Evolutionary conservation across 2,329 filamentous ascomycete species (phyloP), one percentile per base, ranked within the genome.

Genomic region (Cercospora sp.): DNA sequence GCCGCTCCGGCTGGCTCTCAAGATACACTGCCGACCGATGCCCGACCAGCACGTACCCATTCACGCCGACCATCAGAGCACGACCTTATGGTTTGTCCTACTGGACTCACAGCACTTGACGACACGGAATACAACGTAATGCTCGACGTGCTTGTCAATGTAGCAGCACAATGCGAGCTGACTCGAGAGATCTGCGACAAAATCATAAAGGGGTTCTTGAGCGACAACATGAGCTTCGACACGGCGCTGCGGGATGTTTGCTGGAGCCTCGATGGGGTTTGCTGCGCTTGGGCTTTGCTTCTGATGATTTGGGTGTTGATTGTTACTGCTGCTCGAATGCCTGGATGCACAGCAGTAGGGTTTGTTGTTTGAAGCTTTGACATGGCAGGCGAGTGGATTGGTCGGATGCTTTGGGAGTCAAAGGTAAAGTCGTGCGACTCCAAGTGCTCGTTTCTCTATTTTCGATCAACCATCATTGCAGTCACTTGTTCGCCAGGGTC

Each of bases 71-170:
- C 18, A n/a, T 62, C 60, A 30, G 36, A 62, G 48, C 60, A 62
- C 23, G 33, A 45, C 26, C 36, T 62, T 26, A n/a, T 62, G 36
- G 13, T 62, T 8, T 26, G n/a, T 26, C 60, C 60, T 10, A 5
- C 5, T 62, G 26, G 9, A 28, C 60, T 62, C 36, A n/a, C 18
- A 45, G 42, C 42, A 30, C 16, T 62, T 4, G 33, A 9, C 42
- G 60, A 63, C 18, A 51, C 23, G 1, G 26, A 63, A 18, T 63
- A 63, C 28, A 53, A 45, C 8, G 45, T 63, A 7, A 63, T 63
- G 60, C 39, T 63, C 13, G 60, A 63, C 30, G 45, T 45, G 6
- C 33, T 63, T n/a, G 60, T 63, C 10, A 26, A 63, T 53, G 60
- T 45, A 18, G 60, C 39, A 63, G n/a, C 16, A 10, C n/a, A 53